phyloP scores from a whole-genome alignment of 495 filamentous ascomycete species.

The Durotheca rogersii region DNA sequence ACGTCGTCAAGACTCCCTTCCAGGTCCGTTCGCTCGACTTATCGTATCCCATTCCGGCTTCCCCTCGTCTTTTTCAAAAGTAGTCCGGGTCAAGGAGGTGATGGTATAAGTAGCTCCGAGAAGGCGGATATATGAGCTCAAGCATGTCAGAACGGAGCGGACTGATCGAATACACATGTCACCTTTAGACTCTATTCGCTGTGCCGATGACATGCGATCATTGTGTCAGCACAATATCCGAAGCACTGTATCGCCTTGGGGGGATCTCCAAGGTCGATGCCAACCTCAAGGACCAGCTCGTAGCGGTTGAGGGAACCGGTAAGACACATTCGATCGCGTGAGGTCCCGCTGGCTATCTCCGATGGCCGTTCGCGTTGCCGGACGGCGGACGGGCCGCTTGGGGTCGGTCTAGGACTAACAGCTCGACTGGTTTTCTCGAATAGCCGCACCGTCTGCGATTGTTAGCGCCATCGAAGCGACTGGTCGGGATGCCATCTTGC shows the following conservation, averaged over 20 bases:
- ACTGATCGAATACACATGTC: slow-evolving; percentile 26
- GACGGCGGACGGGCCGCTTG: too few species aligned
- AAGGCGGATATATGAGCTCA: background rate
- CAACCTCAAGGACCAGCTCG: slow-evolving; percentile 65
- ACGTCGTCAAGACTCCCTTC: slow-evolving; percentile 45
- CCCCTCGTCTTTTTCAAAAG: too few species aligned
- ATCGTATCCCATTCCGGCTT: too few species aligned
- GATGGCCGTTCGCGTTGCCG: background rate
- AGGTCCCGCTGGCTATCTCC: background rate
- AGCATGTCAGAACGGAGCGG: slow-evolving; percentile 5
- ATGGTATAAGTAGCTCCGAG: slow-evolving; percentile 1
- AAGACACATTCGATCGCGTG: slow-evolving; percentile 20
- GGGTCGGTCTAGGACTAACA: slow-evolving; percentile 10
- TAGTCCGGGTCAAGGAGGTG: too few species aligned
- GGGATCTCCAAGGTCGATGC: slow-evolving; percentile 70
- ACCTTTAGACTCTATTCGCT: slow-evolving; percentile 79
- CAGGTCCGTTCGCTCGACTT: slow-evolving; percentile 49
- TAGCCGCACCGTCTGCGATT: slow-evolving; percentile 82
- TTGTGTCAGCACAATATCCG: slow-evolving; percentile 82
- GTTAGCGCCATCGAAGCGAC: slow-evolving; percentile 85
- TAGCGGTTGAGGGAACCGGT: slow-evolving; percentile 69
- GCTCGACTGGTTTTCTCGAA: slow-evolving; percentile 10
- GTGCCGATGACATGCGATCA: slow-evolving; percentile 88
- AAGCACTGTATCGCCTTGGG: slow-evolving; percentile 67
- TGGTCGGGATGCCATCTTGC: slow-evolving; percentile 89